phyloP scores from a whole-genome alignment of 2,329 filamentous ascomycete genomes.

The Blumeria hordei region DNA sequence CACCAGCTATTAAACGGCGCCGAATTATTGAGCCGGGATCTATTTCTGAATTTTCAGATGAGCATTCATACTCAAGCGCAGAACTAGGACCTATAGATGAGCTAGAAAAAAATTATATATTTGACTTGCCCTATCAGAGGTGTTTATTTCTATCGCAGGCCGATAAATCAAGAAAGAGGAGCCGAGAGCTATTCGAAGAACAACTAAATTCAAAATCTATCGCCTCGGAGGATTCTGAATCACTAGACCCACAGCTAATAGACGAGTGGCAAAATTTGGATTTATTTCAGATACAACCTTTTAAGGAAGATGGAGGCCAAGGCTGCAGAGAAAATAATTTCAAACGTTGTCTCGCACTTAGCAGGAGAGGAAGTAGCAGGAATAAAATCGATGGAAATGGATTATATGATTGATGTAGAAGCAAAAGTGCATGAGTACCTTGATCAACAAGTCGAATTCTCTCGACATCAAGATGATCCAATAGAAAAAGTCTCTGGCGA shows the following conservation, averaged over 20 bases:
- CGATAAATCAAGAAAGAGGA: conserved; percentile 11
- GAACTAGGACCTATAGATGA: conserved; percentile 6
- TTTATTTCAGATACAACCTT: neutral
- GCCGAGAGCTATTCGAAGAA: conserved; percentile 8
- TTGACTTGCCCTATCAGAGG: conserved; percentile 4
- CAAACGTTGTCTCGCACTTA: neutral
- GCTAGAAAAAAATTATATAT: conserved; percentile 4
- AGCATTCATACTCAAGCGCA: conserved; percentile 5
- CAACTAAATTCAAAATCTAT: neutral
- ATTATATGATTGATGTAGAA: neutral
- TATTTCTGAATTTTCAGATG: conserved; percentile 3
- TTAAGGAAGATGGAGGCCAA: neutral
- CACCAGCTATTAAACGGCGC: conserved; percentile 13
- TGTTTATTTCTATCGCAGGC: conserved; percentile 5
- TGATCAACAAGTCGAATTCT: conserved; percentile 11
- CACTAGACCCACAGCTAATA: neutral
- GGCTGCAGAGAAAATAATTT: neutral
- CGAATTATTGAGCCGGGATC: conserved; percentile 10
- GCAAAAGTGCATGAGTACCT: conserved; percentile 13
- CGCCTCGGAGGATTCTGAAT: neutral
- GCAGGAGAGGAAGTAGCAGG: conserved; percentile 2
- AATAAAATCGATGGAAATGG: conserved; percentile 3
- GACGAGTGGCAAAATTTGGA: neutral
- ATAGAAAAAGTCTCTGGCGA: conserved; percentile 8
- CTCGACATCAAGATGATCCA: conserved; percentile 8